Base-by-base conservation (phyloP, 2,329 filamentous ascomycete genomes). In the Colletotrichum ledebouriae region DNA sequence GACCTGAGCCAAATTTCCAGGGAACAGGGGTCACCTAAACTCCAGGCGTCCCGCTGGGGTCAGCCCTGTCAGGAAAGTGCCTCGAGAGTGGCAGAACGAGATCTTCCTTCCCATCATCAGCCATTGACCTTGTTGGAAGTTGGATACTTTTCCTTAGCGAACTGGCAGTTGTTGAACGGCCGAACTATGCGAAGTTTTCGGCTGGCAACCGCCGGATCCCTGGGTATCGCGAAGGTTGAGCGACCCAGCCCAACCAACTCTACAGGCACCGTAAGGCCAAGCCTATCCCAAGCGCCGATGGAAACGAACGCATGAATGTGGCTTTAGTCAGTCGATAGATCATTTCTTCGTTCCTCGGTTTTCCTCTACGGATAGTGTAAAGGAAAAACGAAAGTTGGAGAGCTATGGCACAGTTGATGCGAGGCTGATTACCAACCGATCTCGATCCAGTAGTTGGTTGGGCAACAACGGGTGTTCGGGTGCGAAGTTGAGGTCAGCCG, bases 31-130 rank as follows among this genome's bases (percentile, higher is more conserved):
- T 66, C 17, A 10, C 55, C 22, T 41, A 25, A 49, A 62, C 11
- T 61, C 53, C 61, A 60, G 50, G 65, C 66, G 60, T 66, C 66
- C 69, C 69, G 69, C 69, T 47, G 57, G 69, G 69, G 52, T 70
- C 69, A 70, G 69, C 69, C 69, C 61, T 70, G 69, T 70, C 69
- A 34, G 60, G 29, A 59, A n/a, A 29, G n/a, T 42, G 37, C 55
- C 49, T 53, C 52, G 29, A 61, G 46, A 53, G 37, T 69, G 59
- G 55, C 60, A 65, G 46, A 57, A 52, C 50, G 55, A 46, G 60
- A 66, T 59, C 50, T 60, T 64, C 37, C 52, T 61, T 64, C 53
- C 59, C 57, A 12, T 53, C 34, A 17, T 49, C 69, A 69, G 49
- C 69, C 59, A 58, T 70, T 37, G 69, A 66, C 69, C 69, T 69